Evolutionary conservation across 176 grass and related monocot species (phyloP).

Genomic region (Phragmites australis): DNA sequence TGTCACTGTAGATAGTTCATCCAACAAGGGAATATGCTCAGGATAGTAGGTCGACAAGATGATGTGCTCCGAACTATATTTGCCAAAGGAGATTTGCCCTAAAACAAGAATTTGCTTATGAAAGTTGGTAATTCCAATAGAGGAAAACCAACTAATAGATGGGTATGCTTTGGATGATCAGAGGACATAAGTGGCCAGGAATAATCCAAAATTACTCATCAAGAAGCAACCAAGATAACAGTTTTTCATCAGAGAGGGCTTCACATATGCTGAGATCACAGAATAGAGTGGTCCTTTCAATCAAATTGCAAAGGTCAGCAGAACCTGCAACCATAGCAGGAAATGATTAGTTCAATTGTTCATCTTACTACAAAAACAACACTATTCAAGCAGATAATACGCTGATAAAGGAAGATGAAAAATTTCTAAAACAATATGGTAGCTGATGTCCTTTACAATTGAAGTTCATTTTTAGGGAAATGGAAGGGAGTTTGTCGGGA

Average conservation of each 20-base stretch:
- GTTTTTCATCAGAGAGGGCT: slow-evolving; percentile 16
- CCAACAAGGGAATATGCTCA: slow-evolving; percentile 13
- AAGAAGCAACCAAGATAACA: slow-evolving; percentile 22
- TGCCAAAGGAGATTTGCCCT: slow-evolving; percentile 66
- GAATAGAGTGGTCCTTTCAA: not conserved
- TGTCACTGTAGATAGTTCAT: slow-evolving; percentile 8
- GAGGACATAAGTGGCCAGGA: slow-evolving; percentile 1
- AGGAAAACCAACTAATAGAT: slow-evolving; percentile 24
- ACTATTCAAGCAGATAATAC: slow-evolving; percentile 16
- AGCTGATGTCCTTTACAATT: not conserved
- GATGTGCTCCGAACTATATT: slow-evolving; percentile 14
- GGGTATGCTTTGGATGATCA: slow-evolving; percentile 12
- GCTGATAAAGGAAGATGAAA: slow-evolving; percentile 1
- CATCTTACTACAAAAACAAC: slow-evolving; percentile 16
- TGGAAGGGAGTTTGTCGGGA: not conserved
- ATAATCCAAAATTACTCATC: not conserved
- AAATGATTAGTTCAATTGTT: slow-evolving; percentile 32
- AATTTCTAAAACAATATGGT: not conserved
- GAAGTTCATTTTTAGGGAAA: not conserved
- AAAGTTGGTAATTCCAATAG: slow-evolving; percentile 31
- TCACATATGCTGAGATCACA: slow-evolving; percentile 11
- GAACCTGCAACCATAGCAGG: slow-evolving; percentile 42
- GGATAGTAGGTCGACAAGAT: slow-evolving; percentile 6
- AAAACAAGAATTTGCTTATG: slow-evolving; percentile 33
- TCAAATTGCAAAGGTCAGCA: slow-evolving; percentile 24